Evolutionary conservation across 2,329 filamentous ascomycete species (phyloP), one percentile per base, ranked within the genome.

Genomic region (Coniochaeta ligniaria): DNA sequence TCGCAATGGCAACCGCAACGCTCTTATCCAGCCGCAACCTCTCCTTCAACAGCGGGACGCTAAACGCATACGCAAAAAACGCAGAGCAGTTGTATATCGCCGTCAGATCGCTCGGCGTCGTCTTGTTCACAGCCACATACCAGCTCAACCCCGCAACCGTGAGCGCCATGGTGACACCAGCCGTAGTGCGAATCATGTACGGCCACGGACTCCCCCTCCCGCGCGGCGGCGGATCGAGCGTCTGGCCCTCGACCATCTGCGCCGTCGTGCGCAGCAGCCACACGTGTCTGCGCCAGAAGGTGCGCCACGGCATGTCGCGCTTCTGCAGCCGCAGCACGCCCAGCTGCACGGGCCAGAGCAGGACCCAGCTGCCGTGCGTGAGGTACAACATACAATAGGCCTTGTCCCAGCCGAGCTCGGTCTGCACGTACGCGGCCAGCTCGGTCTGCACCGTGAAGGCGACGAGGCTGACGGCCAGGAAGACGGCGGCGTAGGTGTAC

Each of bases 371-470:
- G 60, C 94, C 90, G 76, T 99, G 95, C 12, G 95, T 99, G 66
- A 99, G 82, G 76, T 96, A 97, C 81, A 99, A 85, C 95, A 99
- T 99, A 80, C 92, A 96, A 78, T 97, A 99, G n/a, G 95, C 91
- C 79, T 99, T 99, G 77, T 96, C 86, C 95, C 95, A 99, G 64
- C 90, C 87, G 64, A 97, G 77, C 62, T 95, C 87, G 72, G 94
- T 88, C 77, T 98, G 94, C 63, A 99, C 95, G 76, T 97, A 93
- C 11, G 96, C 88, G 12, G 93, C 94, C 59, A 96, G 92, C 80
- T 98, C 94, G 3, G 95, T 98, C 82, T 99, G 95, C 6, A 96
- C 80, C 56, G 92, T 91, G 73, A 99, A 99, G 70, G 90, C 89
- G 62, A 96, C 78, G 70, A 99, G 80, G 71, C 90, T 95, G 66